Conservation (phyloP, 1,139 yeast genomes). For the Petasospora fabianii region DNA sequence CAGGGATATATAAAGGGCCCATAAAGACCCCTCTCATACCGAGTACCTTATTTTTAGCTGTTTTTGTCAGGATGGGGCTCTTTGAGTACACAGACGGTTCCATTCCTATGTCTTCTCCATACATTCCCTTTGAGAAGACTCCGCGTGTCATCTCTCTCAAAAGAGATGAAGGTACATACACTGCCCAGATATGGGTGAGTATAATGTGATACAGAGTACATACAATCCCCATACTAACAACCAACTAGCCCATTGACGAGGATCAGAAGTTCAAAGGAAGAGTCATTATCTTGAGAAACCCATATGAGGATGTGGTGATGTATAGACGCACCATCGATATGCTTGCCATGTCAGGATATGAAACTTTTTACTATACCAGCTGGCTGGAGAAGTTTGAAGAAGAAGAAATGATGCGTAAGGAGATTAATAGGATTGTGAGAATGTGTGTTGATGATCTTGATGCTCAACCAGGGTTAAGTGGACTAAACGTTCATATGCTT, state of each 20-base stretch:
- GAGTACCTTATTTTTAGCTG: no score
- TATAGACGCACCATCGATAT: slow-evolving; percentile 15
- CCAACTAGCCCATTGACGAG: slow-evolving; percentile 16
- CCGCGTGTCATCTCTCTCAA: slow-evolving; percentile 12
- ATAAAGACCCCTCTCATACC: no score
- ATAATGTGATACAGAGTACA: neutral
- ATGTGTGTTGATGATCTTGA: slow-evolving; percentile 22
- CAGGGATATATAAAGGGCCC: no score
- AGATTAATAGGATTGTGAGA: slow-evolving; percentile 17
- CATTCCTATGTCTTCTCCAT: slow-evolving; percentile 7
- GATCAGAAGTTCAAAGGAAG: slow-evolving; percentile 16
- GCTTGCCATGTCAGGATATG: slow-evolving; percentile 16
- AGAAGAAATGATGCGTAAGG: slow-evolving; percentile 12
- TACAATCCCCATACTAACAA: slow-evolving; percentile 6
- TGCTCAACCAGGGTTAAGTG: neutral
- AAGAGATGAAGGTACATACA: slow-evolving; percentile 6
- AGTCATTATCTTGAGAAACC: slow-evolving; percentile 17
- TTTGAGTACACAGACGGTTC: neutral
- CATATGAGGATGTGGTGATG: slow-evolving; percentile 17
- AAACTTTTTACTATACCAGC: slow-evolving; percentile 16
- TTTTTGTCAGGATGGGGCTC: neutral
- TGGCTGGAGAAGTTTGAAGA: slow-evolving; percentile 10
- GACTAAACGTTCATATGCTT: slow-evolving; percentile 15
- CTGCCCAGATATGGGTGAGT: slow-evolving; percentile 18
- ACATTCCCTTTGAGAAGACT: slow-evolving; percentile 14